Evolutionary conservation across 2,329 filamentous ascomycete genomes (phyloP), one percentile per base, ranked within the genome.

Genomic region (Orbilia oligospora): DNA sequence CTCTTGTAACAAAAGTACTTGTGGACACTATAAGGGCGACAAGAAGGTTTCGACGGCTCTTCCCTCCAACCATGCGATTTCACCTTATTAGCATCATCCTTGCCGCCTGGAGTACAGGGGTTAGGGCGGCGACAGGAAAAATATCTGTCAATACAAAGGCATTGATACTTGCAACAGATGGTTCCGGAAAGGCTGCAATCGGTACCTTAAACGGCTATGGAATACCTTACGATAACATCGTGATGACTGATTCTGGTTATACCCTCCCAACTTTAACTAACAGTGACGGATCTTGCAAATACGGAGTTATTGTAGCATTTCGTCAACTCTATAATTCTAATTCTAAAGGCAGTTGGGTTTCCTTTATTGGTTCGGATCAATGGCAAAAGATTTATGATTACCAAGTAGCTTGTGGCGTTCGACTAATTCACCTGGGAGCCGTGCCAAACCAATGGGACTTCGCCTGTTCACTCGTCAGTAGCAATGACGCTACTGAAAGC

Each of bases 381-480:
- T 89, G 87, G 88, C 85, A 87, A 33, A 82, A 85, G 51, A 83
- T 91, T 2, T 90, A 88, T 80, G 85, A 86, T 63, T 91, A 91
- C 80, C 89, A 91, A 83, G 85, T 41, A 33, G 16, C 22, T 14
- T 78, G 69, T 38, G 87, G 88, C 20, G 87, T 89, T 12, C 86
- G 89, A 30, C 88, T 90, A 88, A 88, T 90, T 33, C 87, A 89
- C 58, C 84, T 89, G 20, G 88, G 90, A 81, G 88, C 87, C 5
- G 90, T 9, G 88, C 86, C 81, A 88, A 88, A 81, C 84, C 84
- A 80, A 82, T 81, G 27, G 83, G 83, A 49, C 81, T 85, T 38
- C 84, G 81, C 49, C 86, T 87, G 55, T 89, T 88, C 83, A 88
- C 87, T 82, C 83, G 83, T 56, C 81, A 41, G 33, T 81, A 70